These are phyloP conservation scores for Crataegus laevigata DNA, from an alignment of 306 rosid genomes.

Conservation along the genomic window DNA sequence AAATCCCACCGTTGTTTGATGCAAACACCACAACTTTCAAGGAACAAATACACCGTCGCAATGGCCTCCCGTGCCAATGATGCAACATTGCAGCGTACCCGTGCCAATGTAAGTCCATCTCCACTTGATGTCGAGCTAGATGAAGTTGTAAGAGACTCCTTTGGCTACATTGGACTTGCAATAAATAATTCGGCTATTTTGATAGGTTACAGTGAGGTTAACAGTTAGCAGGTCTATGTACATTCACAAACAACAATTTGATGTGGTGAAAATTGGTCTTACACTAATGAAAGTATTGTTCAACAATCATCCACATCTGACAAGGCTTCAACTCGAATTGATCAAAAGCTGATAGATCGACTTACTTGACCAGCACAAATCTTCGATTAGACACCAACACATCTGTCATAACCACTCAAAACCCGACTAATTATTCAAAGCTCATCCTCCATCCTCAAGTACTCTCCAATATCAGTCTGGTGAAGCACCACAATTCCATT, in stretches of 20 bases:
- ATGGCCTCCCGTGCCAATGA: too few species aligned
- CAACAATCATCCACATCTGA: neutral
- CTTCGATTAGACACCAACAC: neutral
- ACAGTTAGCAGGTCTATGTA: too few species aligned
- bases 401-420: neutral
- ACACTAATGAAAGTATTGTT: neutral
- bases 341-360: neutral
- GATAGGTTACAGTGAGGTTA: too few species aligned
- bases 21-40: too few species aligned
- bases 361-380: neutral
- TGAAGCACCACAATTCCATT: slow-evolving; percentile 80
- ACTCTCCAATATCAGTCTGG: slow-evolving; percentile 88
- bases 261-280: neutral
- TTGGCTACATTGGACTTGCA: too few species aligned
- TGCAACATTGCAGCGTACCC: too few species aligned
- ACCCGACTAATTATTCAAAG: slow-evolving; percentile 34
- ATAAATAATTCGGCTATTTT: too few species aligned
- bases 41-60: too few species aligned
- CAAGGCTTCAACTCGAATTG: neutral
- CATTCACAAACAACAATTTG: neutral
- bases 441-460: slow-evolving; percentile 90
- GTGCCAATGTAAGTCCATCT: too few species aligned
- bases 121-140: too few species aligned
- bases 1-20: too few species aligned
- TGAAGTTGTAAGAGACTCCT: too few species aligned